phyloP scores from a whole-genome alignment of 768 basidiomycete species.

The Suillus subalutaceus region DNA sequence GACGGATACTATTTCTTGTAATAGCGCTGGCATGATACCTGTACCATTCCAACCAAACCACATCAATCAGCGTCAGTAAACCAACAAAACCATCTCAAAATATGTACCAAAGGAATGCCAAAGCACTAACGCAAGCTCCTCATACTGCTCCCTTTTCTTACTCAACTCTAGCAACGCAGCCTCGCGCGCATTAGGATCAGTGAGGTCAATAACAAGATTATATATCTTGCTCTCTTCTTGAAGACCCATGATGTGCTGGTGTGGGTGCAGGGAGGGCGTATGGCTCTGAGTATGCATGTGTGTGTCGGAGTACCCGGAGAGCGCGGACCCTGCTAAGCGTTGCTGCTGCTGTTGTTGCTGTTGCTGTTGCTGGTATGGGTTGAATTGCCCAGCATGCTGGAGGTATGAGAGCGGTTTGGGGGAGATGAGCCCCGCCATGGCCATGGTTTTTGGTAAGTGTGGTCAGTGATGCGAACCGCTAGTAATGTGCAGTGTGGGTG shows the following conservation, averaged over 20 bases:
- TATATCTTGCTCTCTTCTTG: constrained; percentile 88
- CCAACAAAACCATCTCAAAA: neutral
- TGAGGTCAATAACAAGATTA: constrained; percentile 82
- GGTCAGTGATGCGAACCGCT: constrained; percentile 1
- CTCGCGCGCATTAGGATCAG: constrained; percentile 84
- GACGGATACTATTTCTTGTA: constrained; percentile 98
- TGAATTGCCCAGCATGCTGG: constrained; percentile 62
- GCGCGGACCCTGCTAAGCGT: constrained; percentile 28
- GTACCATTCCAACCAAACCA: constrained; percentile 5
- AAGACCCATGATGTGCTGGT: constrained; percentile 55
- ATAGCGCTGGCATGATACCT: constrained; percentile 97
- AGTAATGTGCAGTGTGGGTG: neutral
- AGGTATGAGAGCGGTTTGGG: constrained; percentile 66
- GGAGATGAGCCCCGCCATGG: constrained; percentile 66
- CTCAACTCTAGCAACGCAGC: constrained; percentile 91
- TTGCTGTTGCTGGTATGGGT: constrained; percentile 59
- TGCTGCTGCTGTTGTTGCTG: constrained; percentile 19
- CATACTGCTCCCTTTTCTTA: constrained; percentile 99
- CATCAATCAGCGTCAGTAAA: neutral
- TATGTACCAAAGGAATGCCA: constrained; percentile 96
- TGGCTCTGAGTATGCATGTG: neutral
- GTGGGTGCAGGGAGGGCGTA: constrained; percentile 59
- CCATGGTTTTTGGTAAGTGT: constrained; percentile 9
- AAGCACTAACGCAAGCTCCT: constrained; percentile 94
- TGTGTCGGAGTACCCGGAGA: constrained; percentile 53